Percentiles rank a stretch among this genome's conserved stretches.
phyloP scores from a whole-genome alignment of 2,329 filamentous ascomycete species.

The Aspergillus oerlinghausenensis region DNA sequence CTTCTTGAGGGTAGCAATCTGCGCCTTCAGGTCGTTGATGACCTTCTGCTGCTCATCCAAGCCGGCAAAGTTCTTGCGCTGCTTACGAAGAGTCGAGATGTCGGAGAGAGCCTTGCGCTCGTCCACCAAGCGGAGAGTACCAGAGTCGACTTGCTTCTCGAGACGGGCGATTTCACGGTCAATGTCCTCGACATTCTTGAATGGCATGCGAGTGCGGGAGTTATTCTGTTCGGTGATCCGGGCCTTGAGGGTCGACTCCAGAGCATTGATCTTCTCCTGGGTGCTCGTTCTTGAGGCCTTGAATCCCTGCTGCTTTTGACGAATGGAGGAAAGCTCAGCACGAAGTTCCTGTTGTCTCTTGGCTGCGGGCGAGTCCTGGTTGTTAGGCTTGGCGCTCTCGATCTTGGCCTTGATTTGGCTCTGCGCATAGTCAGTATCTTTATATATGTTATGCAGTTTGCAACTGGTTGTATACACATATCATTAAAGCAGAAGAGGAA shows the following conservation, averaged over 20 bases:
- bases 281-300: constrained; percentile 75
- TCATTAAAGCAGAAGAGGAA: neutral
- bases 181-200: constrained; percentile 83
- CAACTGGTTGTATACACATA: neutral
- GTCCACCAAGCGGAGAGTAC: constrained; percentile 91
- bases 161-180: constrained; percentile 76
- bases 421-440: constrained; percentile 51
- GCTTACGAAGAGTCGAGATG: constrained; percentile 76
- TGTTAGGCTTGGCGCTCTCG: constrained; percentile 74
- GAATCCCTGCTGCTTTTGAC: constrained; percentile 78
- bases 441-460: constrained; percentile 3
- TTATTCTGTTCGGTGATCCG: constrained; percentile 83
- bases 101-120: constrained; percentile 91
- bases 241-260: constrained; percentile 83
- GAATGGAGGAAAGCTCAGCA: constrained; percentile 75
- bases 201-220: constrained; percentile 72
- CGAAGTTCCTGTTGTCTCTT: constrained; percentile 85
- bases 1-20: constrained; percentile 87
- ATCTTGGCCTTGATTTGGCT: constrained; percentile 84
- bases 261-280: constrained; percentile 85
- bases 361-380: constrained; percentile 72
- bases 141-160: constrained; percentile 80
- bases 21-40: constrained; percentile 80
- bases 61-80: constrained; percentile 82
- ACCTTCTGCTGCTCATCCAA: constrained; percentile 82